Evolutionary conservation across 345 rosid genomes (phyloP), one percentile per base, ranked within the genome.

Genomic region (Sisymbrium irio): DNA sequence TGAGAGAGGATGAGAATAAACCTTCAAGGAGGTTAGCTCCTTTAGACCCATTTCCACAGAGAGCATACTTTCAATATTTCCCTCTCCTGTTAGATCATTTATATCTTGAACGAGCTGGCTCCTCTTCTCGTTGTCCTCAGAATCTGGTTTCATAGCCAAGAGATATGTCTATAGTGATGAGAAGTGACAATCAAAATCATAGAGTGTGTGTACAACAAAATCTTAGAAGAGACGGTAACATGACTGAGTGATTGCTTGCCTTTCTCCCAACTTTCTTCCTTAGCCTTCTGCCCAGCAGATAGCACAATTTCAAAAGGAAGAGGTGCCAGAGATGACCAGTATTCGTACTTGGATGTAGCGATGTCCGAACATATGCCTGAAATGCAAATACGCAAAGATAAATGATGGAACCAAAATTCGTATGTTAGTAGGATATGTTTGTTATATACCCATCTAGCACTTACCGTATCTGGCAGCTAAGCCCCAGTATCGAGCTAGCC

Each of bases 401-500:
- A 27, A 59, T 28, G 56, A 57, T 18, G 28, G 40, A 36, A 14
- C 50, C 14, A 55, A 35, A 28, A 35, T 56, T 46, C 19, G 18
- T 39, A 37, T 17, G 28, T 30, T 30, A 56, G 18, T 47, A 65
- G 60, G 55, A 47, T 60, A 77, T n/a, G 22, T 17, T 13, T 53
- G 70, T 69, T 55, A 25, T 17, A 41, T 61, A 61, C 20, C 19
- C 25, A 32, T 45, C 14, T 53, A 69, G 33, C 46, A 42, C 55
- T 75, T 87, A 96, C 99, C 99, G 75, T 89, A 88, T 81, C 82
- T 87, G 49, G 87, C 91, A 80, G 98, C 99, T 76, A 96, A 82
- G 74, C 96, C 97, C 99, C 98, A 96, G 73, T 96, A 92, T 17
- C 98, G 94, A 83, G 99, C 99, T 78, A 96, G 96, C 99, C 99